Conservation (phyloP, 2,329 filamentous ascomycete genomes). For the Pseudogymnoascus sp. region DNA sequence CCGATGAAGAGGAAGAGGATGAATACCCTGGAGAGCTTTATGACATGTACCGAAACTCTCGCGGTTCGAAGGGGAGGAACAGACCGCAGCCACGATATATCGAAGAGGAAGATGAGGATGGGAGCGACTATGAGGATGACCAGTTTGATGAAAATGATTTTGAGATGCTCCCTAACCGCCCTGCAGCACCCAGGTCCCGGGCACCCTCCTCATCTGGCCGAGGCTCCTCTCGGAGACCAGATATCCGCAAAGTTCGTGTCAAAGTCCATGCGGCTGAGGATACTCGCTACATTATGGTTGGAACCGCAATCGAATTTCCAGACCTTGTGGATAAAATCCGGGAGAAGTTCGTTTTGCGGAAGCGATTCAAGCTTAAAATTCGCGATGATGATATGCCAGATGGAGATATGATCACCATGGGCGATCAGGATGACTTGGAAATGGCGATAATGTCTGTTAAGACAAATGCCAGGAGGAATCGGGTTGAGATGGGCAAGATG, state of each 20-base stretch:
- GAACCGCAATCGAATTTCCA: conserved; percentile 60
- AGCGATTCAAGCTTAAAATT: conserved; percentile 82
- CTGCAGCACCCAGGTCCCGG: conserved; percentile 37
- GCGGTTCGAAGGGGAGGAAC: conserved; percentile 32
- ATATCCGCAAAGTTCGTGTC: conserved; percentile 72
- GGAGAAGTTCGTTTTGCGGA: conserved; percentile 74
- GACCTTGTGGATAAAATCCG: conserved; percentile 73
- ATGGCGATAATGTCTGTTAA: conserved; percentile 70
- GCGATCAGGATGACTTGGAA: conserved; percentile 91
- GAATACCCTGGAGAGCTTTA: conserved; percentile 53
- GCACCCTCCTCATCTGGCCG: conserved; percentile 35
- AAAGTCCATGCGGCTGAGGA: conserved; percentile 82
- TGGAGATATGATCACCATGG: conserved; percentile 94
- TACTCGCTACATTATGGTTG: conserved; percentile 86
- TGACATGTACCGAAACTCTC: conserved; percentile 53
- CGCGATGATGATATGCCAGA: conserved; percentile 68
- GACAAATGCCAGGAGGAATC: conserved; percentile 61
- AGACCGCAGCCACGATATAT: conserved; percentile 55
- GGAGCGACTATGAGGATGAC: conserved; percentile 61
- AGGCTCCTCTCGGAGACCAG: conserved; percentile 51
- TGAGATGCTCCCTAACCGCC: conserved; percentile 61
- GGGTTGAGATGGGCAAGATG: conserved; percentile 81
- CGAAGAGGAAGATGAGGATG: conserved; percentile 72
- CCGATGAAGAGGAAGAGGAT: conserved; percentile 42
- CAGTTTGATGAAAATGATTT: conserved; percentile 71